These are phyloP conservation scores for Salix suchowensis DNA, from an alignment of 345 rosid genomes.

Conservation along the genomic window DNA sequence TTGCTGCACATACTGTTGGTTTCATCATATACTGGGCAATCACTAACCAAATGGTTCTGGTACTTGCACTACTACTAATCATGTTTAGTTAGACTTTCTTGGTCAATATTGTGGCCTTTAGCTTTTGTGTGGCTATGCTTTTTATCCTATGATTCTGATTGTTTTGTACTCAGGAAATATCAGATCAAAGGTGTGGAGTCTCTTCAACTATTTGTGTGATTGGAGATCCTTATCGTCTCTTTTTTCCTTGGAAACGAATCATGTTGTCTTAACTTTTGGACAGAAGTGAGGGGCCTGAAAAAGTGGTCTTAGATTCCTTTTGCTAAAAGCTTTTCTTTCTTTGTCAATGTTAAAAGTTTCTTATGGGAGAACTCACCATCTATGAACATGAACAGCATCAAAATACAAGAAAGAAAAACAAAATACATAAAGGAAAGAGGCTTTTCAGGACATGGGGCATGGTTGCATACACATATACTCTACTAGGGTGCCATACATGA, in stretches of 20 bases:
- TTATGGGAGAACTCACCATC: background rate
- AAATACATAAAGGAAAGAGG: background rate
- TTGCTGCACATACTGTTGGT: conserved; percentile 41
- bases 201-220: background rate
- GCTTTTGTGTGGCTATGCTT: background rate
- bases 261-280: conserved; percentile 8
- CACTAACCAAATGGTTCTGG: conserved; percentile 39
- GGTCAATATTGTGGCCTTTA: background rate
- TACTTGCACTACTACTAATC: conserved; percentile 6
- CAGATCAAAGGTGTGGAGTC: background rate
- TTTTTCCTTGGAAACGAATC: conserved; percentile 1
- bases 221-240: background rate
- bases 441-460: background rate
- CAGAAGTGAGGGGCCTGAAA: background rate
- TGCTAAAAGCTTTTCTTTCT: background rate
- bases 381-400: background rate
- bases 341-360: background rate
- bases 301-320: conserved; percentile 4
- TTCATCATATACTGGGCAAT: conserved; percentile 56
- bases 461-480: background rate
- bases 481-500: background rate
- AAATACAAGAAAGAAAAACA: background rate
- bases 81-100: background rate
- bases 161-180: background rate
- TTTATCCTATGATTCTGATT: background rate